Evolutionary conservation across 2,329 filamentous ascomycete species (phyloP).

Genomic region (Curvularia sp.): DNA sequence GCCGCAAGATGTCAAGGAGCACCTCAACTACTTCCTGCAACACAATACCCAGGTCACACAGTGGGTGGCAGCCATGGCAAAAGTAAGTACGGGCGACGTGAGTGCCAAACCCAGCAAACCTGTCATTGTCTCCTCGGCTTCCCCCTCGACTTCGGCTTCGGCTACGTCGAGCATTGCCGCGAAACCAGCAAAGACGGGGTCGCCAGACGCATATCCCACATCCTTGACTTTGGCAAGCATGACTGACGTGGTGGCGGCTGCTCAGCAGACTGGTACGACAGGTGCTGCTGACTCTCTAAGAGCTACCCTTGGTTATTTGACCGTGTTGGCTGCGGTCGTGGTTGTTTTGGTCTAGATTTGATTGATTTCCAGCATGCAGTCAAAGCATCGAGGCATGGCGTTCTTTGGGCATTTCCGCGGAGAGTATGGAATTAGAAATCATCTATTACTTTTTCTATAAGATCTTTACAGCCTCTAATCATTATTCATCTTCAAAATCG

Average conservation of each 20-base stretch:
- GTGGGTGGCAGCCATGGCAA: slow-evolving; percentile 29
- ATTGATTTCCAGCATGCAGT: not conserved
- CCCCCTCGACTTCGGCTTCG: not conserved
- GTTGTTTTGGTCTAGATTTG: not conserved
- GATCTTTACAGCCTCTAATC: not conserved
- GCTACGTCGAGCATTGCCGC: slow-evolving; percentile 8
- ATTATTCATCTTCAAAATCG: not conserved
- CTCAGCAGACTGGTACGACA: slow-evolving; percentile 16
- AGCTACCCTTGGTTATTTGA: slow-evolving; percentile 9
- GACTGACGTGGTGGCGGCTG: slow-evolving; percentile 18
- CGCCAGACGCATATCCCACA: slow-evolving; percentile 3
- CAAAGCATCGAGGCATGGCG: not conserved
- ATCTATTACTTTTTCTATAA: not conserved
- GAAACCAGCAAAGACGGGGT: slow-evolving; percentile 10
- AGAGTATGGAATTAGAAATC: not conserved
- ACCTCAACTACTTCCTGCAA: slow-evolving; percentile 63
- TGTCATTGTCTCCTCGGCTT: slow-evolving; percentile 4
- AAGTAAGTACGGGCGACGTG: slow-evolving; percentile 18
- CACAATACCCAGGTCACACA: slow-evolving; percentile 33
- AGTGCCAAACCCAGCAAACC: slow-evolving; percentile 22
- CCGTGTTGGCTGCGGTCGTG: not conserved
- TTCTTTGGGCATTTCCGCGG: not conserved
- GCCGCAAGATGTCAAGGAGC: slow-evolving; percentile 62
- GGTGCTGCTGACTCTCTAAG: slow-evolving; percentile 10
- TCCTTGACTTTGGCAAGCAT: slow-evolving; percentile 1